Percentiles rank a stretch among this genome's conserved stretches.
These are phyloP conservation scores for Thamnidium elegans DNA, from an alignment of 192 early-diverging fungal genomes.

Conservation along the genomic window DNA sequence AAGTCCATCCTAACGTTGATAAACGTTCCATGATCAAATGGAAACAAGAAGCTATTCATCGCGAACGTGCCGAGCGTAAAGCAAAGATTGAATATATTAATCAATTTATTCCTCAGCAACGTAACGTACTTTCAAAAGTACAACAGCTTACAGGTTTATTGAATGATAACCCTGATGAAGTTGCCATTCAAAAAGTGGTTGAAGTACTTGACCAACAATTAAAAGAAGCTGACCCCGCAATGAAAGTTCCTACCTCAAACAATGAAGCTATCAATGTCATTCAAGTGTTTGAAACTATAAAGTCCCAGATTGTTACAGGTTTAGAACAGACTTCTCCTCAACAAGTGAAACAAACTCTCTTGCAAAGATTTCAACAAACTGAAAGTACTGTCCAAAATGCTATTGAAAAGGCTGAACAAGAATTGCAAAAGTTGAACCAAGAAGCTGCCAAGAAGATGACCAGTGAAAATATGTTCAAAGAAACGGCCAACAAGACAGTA, in stretches of 20 bases:
- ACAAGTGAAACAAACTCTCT: constrained; percentile 24
- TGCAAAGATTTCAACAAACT: constrained; percentile 12
- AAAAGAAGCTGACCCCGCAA: constrained; percentile 6
- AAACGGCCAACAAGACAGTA: constrained; percentile 65
- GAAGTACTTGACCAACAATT: constrained; percentile 13
- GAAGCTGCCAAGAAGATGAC: constrained; percentile 69
- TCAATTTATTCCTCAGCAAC: not conserved
- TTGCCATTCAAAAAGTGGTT: constrained; percentile 12
- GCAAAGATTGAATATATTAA: constrained; percentile 48
- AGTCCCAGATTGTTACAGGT: constrained; percentile 42
- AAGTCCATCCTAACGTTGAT: constrained; percentile 94
- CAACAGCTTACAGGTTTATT: not conserved
- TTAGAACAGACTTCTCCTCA: constrained; percentile 14
- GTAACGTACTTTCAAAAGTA: not conserved
- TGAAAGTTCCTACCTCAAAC: not conserved
- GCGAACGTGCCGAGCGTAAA: constrained; percentile 74
- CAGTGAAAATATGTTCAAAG: constrained; percentile 64
- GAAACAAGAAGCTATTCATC: constrained; percentile 87
- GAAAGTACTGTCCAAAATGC: not conserved
- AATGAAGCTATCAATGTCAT: constrained; percentile 34
- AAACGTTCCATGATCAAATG: constrained; percentile 86
- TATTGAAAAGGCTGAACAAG: constrained; percentile 19
- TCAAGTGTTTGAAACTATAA: constrained; percentile 51
- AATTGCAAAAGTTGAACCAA: constrained; percentile 54
- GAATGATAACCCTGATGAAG: not conserved